A percentile compares a stretch with the other conserved stretches of the same genome.
Conservation (phyloP, 2,329 filamentous ascomycete genomes). For the Magnaporthiopsis incrustans region DNA sequence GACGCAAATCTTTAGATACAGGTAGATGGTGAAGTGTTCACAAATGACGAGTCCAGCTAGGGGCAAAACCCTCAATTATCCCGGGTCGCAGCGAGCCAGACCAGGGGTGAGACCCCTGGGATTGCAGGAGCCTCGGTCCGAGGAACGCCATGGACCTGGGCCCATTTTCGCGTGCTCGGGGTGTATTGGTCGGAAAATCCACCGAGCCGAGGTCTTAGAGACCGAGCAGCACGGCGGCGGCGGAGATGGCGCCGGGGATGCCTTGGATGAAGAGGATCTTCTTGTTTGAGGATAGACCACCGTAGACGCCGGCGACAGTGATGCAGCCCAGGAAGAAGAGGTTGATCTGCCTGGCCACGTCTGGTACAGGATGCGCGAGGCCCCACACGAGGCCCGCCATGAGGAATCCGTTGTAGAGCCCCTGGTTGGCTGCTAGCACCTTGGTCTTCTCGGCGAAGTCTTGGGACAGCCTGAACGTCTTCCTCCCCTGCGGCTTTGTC, state of each 20-base stretch:
- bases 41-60: background rate
- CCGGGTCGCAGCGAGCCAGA: background rate
- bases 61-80: background rate
- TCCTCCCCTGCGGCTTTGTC: slow-evolving; percentile 34
- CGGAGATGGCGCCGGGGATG: slow-evolving; percentile 24
- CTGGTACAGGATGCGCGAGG: slow-evolving; percentile 33
- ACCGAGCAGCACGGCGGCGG: slow-evolving; percentile 19
- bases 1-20: background rate
- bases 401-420: slow-evolving; percentile 46
- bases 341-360: slow-evolving; percentile 33
- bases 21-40: background rate
- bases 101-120: too few species aligned
- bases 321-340: slow-evolving; percentile 41
- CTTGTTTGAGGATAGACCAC: slow-evolving; percentile 30
- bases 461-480: slow-evolving; percentile 33
- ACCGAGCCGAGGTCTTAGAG: background rate
- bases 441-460: slow-evolving; percentile 37
- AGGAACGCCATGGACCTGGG: background rate
- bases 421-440: slow-evolving; percentile 40
- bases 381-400: slow-evolving; percentile 40
- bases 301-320: slow-evolving; percentile 34
- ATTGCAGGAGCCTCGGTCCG: background rate
- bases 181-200: background rate
- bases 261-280: slow-evolving; percentile 37
- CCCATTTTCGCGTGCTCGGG: background rate